Conservation (phyloP, 352 stramenopile species). For the Phytophthora sansomeana region DNA sequence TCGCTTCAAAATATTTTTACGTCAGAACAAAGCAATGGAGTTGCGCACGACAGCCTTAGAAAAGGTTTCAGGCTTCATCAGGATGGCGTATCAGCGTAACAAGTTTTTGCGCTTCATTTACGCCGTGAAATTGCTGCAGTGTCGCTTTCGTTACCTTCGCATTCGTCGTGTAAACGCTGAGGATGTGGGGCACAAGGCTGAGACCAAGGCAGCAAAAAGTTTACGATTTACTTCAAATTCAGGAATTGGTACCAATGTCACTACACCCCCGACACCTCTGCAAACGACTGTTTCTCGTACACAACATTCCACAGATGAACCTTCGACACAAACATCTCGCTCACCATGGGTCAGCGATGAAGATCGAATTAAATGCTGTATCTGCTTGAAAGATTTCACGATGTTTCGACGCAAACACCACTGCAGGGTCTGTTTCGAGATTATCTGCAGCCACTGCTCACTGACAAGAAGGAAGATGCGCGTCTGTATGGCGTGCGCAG, state of each 20-base stretch:
- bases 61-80: constrained; percentile 7
- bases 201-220: not conserved
- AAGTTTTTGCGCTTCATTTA: constrained; percentile 11
- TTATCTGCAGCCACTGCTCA: constrained; percentile 22
- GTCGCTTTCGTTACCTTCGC: constrained; percentile 15
- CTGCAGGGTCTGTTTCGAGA: constrained; percentile 21
- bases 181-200: not conserved
- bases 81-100: not conserved
- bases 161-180: not conserved
- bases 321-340: not conserved
- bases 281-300: not conserved
- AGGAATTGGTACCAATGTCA: too few relatives aligned
- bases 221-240: not conserved
- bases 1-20: constrained; percentile 3
- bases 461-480: constrained; percentile 24
- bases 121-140: constrained; percentile 13
- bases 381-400: constrained; percentile 20
- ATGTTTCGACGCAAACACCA: constrained; percentile 26
- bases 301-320: not conserved
- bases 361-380: constrained; percentile 8
- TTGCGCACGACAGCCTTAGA: not conserved
- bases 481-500: constrained; percentile 9
- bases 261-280: not conserved
- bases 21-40: not conserved
- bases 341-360: constrained; percentile 22